Evolutionary conservation across 2,329 filamentous ascomycete species (phyloP).

Genomic region (Volutella citrinella): DNA sequence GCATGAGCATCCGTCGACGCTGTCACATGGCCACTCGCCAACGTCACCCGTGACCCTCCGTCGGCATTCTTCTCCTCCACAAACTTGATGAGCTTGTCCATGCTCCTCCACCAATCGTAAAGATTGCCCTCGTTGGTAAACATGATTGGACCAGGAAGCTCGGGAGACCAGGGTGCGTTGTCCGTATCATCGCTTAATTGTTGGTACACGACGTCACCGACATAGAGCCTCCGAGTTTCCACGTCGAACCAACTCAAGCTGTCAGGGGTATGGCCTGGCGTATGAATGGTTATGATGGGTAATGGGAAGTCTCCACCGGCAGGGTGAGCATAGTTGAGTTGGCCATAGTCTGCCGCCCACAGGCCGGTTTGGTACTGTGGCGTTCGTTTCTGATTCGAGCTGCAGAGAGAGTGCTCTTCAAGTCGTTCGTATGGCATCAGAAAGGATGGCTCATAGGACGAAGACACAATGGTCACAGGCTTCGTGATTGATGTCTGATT

Average conservation of each 20-base stretch:
- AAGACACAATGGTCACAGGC: background rate
- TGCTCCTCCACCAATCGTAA: constrained; percentile 2
- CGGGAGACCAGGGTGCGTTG: background rate
- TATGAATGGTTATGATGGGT: constrained; percentile 1
- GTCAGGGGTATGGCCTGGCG: constrained; percentile 3
- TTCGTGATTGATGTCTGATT: too few species aligned
- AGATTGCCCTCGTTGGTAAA: constrained; percentile 2
- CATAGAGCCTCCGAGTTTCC: constrained; percentile 1
- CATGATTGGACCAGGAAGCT: background rate
- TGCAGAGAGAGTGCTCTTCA: constrained; percentile 1
- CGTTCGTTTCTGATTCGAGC: background rate
- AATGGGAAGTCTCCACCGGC: background rate
- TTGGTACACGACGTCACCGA: constrained; percentile 2
- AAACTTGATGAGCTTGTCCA: constrained; percentile 3
- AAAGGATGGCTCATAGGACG: constrained; percentile 2
- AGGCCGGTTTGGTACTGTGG: background rate
- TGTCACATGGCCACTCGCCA: constrained; percentile 1
- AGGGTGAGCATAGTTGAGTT: background rate
- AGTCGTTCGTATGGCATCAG: background rate
- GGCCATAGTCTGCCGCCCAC: background rate
- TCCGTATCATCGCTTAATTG: background rate
- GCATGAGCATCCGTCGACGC: background rate
- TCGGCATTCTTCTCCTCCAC: background rate
- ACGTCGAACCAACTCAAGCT: constrained; percentile 2
- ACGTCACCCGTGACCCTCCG: background rate